Conservation (phyloP, 1,284 basidiomycete species). For the Melampsora americana region DNA sequence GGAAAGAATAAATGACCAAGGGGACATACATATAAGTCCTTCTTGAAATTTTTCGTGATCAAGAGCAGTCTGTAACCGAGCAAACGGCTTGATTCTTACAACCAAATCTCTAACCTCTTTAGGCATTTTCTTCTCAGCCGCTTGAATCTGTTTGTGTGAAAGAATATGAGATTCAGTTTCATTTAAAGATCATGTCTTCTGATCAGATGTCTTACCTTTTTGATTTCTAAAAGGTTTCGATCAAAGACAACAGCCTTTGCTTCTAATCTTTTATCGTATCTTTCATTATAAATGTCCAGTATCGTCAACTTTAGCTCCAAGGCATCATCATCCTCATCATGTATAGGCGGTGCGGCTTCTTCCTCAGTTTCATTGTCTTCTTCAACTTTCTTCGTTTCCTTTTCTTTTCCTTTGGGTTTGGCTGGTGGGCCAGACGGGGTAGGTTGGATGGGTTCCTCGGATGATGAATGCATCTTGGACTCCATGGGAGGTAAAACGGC, state of each 20-base stretch:
- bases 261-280: conserved; percentile 81
- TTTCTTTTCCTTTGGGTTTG: conserved; percentile 63
- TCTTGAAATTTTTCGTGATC: conserved; percentile 87
- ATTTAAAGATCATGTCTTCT: no score
- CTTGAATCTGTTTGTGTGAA: conserved; percentile 66
- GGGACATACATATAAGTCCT: conserved; percentile 74
- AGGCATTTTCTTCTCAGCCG: conserved; percentile 79
- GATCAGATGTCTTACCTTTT: conserved; percentile 64
- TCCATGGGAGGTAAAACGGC: conserved; percentile 17
- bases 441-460: conserved; percentile 13
- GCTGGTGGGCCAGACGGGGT: neutral
- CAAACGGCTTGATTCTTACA: conserved; percentile 84
- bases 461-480: conserved; percentile 16
- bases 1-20: neutral
- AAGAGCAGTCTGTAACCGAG: conserved; percentile 82
- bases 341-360: conserved; percentile 57
- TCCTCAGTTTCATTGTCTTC: conserved; percentile 66
- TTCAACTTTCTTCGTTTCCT: conserved; percentile 46
- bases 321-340: conserved; percentile 74
- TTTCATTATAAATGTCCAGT: conserved; percentile 86
- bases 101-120: conserved; percentile 90
- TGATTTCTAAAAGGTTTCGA: conserved; percentile 85
- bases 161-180: no score
- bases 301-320: conserved; percentile 85
- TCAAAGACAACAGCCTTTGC: conserved; percentile 90